phyloP scores from a whole-genome alignment of 148 eudicot species.

The Spergularia bocconei region DNA sequence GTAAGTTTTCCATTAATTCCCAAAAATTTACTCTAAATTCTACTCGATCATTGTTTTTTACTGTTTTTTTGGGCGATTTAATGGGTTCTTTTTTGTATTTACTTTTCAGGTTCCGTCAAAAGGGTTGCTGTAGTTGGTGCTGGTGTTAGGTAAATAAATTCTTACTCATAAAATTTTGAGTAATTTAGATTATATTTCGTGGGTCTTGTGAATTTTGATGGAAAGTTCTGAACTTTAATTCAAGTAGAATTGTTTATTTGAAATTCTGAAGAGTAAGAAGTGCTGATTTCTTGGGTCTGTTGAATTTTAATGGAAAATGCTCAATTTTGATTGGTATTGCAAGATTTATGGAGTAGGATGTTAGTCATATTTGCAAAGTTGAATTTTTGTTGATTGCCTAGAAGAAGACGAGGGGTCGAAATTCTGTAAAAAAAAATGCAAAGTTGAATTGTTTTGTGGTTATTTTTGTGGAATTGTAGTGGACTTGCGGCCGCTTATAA shows the following conservation, averaged over 20 bases:
- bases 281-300: neutral
- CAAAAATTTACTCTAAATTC: neutral
- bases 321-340: no score
- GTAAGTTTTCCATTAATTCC: slow-evolving; percentile 5
- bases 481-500: slow-evolving; percentile 97
- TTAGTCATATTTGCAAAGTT: no score
- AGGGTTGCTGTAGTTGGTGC: slow-evolving; percentile 97
- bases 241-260: no score
- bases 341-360: neutral
- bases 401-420: no score
- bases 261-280: no score
- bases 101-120: slow-evolving; percentile 50
- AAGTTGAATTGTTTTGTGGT: neutral
- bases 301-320: neutral
- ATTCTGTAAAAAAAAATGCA: neutral
- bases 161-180: neutral
- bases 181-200: neutral
- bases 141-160: slow-evolving; percentile 63
- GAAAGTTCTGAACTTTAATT: neutral
- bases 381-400: no score
- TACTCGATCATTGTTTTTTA: neutral
- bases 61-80: neutral
- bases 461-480: slow-evolving; percentile 41
- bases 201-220: neutral
- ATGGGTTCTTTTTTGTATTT: neutral